Evolutionary conservation across 805 yeast genomes (phyloP), one percentile per base, ranked within the genome.

Genomic region (Saccharomycopsis sp.): DNA sequence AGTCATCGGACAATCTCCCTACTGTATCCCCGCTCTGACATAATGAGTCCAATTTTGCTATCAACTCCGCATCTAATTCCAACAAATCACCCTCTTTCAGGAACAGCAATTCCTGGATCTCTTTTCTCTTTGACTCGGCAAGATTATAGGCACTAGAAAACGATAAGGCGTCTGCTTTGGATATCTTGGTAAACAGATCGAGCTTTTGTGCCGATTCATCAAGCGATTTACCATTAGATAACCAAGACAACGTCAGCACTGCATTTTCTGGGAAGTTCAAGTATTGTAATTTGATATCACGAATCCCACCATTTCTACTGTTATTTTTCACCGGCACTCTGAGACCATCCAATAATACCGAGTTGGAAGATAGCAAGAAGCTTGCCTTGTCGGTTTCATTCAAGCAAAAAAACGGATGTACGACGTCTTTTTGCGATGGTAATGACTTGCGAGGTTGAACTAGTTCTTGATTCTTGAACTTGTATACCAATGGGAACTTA

Each of bases 401-500:
- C 24, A 52, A 19, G 7, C 25, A 23, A 22, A 56, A 42, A 19
- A 51, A 51, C 2, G 58, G 49, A 23, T 51, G 49, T 22, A 56
- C 41, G 22, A 56, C 24, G 8, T 52, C 49, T 14, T 25, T 7
- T 44, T 42, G 55, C 12, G 51, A 34, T 2, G 58, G 58, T 44
- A 56, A 52, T 2, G 51, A 44, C 25, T 47, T 52, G 9, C 49
- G 55, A 12, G 52, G 29, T 19, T 29, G 52, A 24, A 50, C 41
- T 12, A 56, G 44, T 14, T 38, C 57, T 25, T 23, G 29, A 47
- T 56, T 49, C 44, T 35, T 38, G 8, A 53, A 47, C 20, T 58
- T 58, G 24, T 58, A 58, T 8, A 23, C 50, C 47, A 58, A 51
- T 14, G 60, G 60, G 23, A 58, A 34, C 38, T 54, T 58, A 9